Percentiles rank a stretch among this genome's conserved stretches.
Evolutionary conservation across 257 asterid genomes (phyloP).

Genomic region (Scutellaria minor): DNA sequence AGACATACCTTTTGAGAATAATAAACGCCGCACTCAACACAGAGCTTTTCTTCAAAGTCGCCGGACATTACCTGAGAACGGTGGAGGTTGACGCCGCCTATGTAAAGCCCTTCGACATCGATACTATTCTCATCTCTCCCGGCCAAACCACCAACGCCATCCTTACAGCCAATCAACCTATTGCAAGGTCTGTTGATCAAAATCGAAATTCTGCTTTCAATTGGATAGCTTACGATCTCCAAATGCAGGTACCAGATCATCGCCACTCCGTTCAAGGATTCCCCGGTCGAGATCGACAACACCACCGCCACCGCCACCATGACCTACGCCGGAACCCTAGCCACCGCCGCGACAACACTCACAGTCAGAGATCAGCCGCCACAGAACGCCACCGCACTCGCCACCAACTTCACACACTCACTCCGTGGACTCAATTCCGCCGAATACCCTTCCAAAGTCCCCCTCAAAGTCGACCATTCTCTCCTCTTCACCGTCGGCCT

Average conservation of each 20-base stretch:
- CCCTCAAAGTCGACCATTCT: constrained; percentile 48
- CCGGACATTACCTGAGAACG: constrained; percentile 36
- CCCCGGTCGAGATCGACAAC: constrained; percentile 51
- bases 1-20: constrained; percentile 39
- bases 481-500: constrained; percentile 58
- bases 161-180: constrained; percentile 33
- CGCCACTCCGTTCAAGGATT: constrained; percentile 56
- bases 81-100: constrained; percentile 49
- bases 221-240: neutral
- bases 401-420: constrained; percentile 43
- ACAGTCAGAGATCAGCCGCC: constrained; percentile 45
- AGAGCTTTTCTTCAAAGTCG: constrained; percentile 44
- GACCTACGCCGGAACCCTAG: constrained; percentile 46
- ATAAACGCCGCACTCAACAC: constrained; percentile 42
- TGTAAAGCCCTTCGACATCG: constrained; percentile 43
- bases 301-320: constrained; percentile 55
- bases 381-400: constrained; percentile 51
- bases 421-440: constrained; percentile 55
- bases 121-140: constrained; percentile 49
- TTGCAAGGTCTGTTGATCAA: constrained; percentile 34
- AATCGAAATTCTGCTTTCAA: neutral
- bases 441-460: constrained; percentile 49
- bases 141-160: constrained; percentile 63
- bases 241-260: constrained; percentile 42
- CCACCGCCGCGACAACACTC: constrained; percentile 42